Conservation (phyloP, 208 protist species). For the Herpetomonas tarakana region DNA sequence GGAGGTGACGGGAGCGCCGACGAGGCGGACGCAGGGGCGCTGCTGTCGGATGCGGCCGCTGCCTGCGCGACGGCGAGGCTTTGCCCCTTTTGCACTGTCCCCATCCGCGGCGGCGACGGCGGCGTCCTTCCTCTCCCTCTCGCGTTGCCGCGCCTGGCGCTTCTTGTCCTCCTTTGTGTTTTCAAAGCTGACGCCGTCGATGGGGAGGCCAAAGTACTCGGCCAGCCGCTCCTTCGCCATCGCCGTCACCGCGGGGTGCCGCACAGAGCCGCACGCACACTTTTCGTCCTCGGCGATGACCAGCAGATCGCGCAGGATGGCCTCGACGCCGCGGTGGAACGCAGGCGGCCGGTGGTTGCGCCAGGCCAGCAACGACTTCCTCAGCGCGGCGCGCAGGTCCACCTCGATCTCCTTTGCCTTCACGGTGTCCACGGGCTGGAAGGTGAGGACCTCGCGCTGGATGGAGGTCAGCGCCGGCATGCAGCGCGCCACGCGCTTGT, state of each 20-base stretch:
- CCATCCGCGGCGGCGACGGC: background rate
- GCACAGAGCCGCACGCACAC: conserved; percentile 40
- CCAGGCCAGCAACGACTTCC: conserved; percentile 52
- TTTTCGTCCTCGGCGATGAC: conserved; percentile 52
- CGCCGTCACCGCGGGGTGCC: conserved; percentile 30
- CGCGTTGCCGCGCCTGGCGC: background rate
- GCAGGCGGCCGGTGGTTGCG: conserved; percentile 53
- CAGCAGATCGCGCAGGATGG: conserved; percentile 55
- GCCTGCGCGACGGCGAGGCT: too few species aligned
- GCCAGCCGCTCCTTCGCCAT: conserved; percentile 36
- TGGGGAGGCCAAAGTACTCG: conserved; percentile 60
- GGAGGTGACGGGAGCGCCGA: background rate
- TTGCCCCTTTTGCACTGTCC: too few species aligned
- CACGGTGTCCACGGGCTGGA: conserved; percentile 29
- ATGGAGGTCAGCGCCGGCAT: conserved; percentile 46
- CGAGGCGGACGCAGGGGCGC: conserved; percentile 2
- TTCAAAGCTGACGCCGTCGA: conserved; percentile 5
- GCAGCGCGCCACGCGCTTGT: conserved; percentile 31
- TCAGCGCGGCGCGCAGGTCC: conserved; percentile 41
- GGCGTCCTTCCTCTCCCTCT: background rate
- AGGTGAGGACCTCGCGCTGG: conserved; percentile 58
- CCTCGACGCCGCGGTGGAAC: conserved; percentile 56
- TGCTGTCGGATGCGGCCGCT: background rate
- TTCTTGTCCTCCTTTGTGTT: background rate
- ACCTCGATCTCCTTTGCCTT: conserved; percentile 59